These are phyloP conservation scores for Colletotrichum simmondsii DNA, from an alignment of 2,329 filamentous ascomycete genomes.

Conservation along the genomic window DNA sequence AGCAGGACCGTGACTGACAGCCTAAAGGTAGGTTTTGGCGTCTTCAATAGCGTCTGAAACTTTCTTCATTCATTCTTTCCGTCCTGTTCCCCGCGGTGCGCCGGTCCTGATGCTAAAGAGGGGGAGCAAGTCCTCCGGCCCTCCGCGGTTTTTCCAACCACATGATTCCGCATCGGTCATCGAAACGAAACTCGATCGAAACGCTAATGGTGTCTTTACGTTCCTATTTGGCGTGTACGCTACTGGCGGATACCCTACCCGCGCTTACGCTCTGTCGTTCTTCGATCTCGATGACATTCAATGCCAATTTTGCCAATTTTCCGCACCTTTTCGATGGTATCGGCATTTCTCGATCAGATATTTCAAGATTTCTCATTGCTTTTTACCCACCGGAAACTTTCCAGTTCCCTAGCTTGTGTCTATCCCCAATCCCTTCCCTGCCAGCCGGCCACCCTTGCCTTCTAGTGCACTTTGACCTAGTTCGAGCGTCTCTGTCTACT, in stretches of 20 bases:
- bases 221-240: background rate
- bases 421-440: background rate
- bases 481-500: background rate
- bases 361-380: background rate
- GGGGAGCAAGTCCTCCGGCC: background rate
- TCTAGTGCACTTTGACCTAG: background rate
- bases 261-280: background rate
- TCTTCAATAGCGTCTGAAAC: background rate
- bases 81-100: too few species aligned
- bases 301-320: slow-evolving; percentile 5
- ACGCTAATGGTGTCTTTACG: background rate
- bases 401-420: background rate
- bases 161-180: slow-evolving; percentile 5
- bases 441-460: background rate
- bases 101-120: background rate
- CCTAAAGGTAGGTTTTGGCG: background rate
- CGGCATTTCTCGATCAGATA: background rate
- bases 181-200: slow-evolving; percentile 31
- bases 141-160: background rate
- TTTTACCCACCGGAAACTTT: background rate
- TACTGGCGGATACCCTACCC: background rate
- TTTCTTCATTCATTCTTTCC: background rate
- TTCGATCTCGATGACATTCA: slow-evolving; percentile 27
- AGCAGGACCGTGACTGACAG: background rate
- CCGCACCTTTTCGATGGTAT: background rate